Evolutionary conservation across 768 basidiomycete genomes (phyloP).

Genomic region (Boletus vinaceobasis): DNA sequence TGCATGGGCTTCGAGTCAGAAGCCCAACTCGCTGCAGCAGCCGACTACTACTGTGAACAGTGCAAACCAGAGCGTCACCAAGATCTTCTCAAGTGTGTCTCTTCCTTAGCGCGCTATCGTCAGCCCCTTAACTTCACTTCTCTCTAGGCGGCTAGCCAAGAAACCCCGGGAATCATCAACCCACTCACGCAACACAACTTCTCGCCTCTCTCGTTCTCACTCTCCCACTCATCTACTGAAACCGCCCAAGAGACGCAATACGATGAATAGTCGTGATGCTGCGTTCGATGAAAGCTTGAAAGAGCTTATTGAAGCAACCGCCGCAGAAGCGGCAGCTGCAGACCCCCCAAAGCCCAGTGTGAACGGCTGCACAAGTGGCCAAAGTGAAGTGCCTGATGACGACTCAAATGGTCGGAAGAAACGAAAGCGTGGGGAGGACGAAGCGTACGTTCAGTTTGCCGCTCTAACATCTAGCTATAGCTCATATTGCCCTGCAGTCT

Average conservation of each 20-base stretch:
- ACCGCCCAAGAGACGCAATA: constrained; percentile 85
- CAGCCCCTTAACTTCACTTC: constrained; percentile 16
- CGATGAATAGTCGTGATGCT: constrained; percentile 97
- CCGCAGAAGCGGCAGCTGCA: constrained; percentile 62
- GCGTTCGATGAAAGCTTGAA: constrained; percentile 87
- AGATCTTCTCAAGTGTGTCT: constrained; percentile 74
- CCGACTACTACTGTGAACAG: constrained; percentile 91
- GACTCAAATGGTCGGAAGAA: constrained; percentile 57
- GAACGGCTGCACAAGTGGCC: constrained; percentile 40
- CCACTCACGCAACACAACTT: constrained; percentile 55
- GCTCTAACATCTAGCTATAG: background rate
- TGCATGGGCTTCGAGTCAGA: constrained; percentile 92
- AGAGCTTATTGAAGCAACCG: constrained; percentile 71
- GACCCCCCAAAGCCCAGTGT: constrained; percentile 36
- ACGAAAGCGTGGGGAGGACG: constrained; percentile 74
- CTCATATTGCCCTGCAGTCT: constrained; percentile 33
- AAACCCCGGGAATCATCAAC: constrained; percentile 62
- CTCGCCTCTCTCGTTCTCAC: constrained; percentile 71
- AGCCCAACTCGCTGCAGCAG: constrained; percentile 66
- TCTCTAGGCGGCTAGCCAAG: constrained; percentile 57
- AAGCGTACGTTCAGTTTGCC: constrained; percentile 46
- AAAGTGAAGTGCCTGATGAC: constrained; percentile 45
- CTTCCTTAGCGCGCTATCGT: constrained; percentile 14
- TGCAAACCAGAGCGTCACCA: constrained; percentile 86
- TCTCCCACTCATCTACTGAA: constrained; percentile 61